Base-by-base conservation (phyloP, 345 rosid species). In the Passiflora organensis region DNA sequence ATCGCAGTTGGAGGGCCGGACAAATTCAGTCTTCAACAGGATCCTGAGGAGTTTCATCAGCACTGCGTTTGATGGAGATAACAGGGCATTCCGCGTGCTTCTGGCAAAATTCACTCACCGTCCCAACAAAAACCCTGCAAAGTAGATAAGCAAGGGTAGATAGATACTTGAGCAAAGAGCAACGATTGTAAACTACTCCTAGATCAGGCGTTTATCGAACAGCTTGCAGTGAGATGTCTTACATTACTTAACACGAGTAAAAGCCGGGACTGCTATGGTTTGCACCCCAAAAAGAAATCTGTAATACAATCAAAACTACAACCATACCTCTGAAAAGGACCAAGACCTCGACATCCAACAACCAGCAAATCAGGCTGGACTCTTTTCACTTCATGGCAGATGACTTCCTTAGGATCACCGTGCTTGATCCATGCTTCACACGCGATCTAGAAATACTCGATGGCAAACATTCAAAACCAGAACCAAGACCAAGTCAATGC, bases 41-140 rank as follows among this genome's bases (percentile, higher is more conserved):
- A 72, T 91, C 97, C 71, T 84, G 81, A 21, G 97, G 99, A 60
- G 81, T 66, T 68, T 93, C 89, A 28, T 78, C 87, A 38, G 84
- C 82, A 0, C 66, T 75, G 58, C 99, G 96, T 72, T 93, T 93
- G 77, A 93, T 93, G 12, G 78, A 70, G 62, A 93, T 67, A 14
- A 86, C 91, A 13, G 99, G 99, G 69, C 95, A 86, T 54, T 89
- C 97, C 1, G 95, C 95, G 69, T 93, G 97, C 89, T 93, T 93
- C 70, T 75, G 87, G 32, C 95, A 86, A 39, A 93, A 89, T 56
- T 93, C 99, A 51, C 99, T 93, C 58, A 93, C 97, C 0, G 95
- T 89, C 32, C 99, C 95, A 37, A 89, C 91, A 71, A 93, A 89
- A 14, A 93, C 97, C 81, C 99, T 93, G 86, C 70, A 63, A 50